Evolutionary conservation across 139 green algal species (phyloP).

Genomic region (Chlamydomonas sp.): DNA sequence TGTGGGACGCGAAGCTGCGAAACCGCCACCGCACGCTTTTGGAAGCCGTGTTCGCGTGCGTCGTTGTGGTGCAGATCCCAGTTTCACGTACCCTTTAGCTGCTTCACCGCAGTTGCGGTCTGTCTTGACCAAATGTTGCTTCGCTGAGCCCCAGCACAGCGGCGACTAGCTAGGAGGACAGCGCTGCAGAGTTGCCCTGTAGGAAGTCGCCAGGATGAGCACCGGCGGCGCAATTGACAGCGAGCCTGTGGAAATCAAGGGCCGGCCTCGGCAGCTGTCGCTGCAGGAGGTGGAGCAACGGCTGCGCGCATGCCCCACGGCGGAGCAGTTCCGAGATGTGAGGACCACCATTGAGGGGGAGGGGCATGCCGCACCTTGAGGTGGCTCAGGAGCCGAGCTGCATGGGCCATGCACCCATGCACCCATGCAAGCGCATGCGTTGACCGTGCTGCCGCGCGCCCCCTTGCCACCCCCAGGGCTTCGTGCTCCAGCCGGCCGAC

Average conservation of each 20-base stretch:
- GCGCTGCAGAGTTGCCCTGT: not conserved
- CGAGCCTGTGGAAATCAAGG: slow-evolving; percentile 5
- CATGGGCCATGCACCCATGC: not conserved
- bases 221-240: not conserved
- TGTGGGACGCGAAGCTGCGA: too few species aligned
- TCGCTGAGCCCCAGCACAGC: not conserved
- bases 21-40: too few species aligned
- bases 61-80: too few species aligned
- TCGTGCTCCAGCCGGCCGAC: slow-evolving; percentile 24
- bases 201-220: not conserved
- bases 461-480: slow-evolving; percentile 21
- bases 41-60: too few species aligned
- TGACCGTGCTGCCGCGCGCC: not conserved
- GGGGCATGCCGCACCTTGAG: not conserved
- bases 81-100: not conserved
- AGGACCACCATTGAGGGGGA: not conserved
- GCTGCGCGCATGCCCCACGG: slow-evolving; percentile 6
- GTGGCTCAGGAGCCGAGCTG: not conserved
- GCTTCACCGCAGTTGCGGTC: not conserved
- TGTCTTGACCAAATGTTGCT: not conserved
- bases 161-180: not conserved
- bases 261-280: not conserved
- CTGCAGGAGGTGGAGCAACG: slow-evolving; percentile 7
- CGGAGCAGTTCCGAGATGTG: slow-evolving; percentile 10
- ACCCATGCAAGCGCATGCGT: not conserved